Conservation (phyloP, 257 asterid genomes). For the Salvia rosmarinus region DNA sequence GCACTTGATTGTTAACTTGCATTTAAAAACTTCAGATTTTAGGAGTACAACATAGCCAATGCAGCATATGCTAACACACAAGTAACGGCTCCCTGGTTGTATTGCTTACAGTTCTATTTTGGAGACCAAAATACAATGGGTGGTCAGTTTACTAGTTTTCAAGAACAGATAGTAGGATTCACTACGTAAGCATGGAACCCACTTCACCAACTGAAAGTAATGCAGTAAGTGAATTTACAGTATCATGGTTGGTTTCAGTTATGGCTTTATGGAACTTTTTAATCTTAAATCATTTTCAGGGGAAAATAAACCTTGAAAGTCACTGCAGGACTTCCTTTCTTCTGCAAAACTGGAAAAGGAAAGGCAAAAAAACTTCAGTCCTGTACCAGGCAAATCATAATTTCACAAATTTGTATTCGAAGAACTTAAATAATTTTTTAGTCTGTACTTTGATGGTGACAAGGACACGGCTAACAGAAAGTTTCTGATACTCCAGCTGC, state of each 20-base stretch:
- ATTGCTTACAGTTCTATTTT: background rate
- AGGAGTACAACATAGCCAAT: background rate
- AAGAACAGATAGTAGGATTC: background rate
- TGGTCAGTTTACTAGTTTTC: background rate
- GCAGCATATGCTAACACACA: background rate
- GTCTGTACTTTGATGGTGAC: slow-evolving; percentile 7
- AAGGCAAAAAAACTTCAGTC: slow-evolving; percentile 25
- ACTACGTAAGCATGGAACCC: background rate
- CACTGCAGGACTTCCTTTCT: slow-evolving; percentile 26
- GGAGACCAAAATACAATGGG: background rate
- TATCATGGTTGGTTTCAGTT: background rate
- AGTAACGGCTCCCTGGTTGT: background rate
- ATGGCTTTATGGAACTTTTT: background rate
- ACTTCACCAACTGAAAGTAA: slow-evolving; percentile 11
- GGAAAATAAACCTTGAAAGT: slow-evolving; percentile 18
- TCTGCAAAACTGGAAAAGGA: slow-evolving; percentile 22
- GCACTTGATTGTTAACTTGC: background rate
- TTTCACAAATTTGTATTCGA: slow-evolving; percentile 7
- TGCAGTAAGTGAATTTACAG: background rate
- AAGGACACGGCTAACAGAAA: background rate
- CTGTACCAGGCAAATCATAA: background rate
- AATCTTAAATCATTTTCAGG: background rate
- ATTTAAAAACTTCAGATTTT: background rate
- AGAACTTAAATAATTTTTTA: background rate
- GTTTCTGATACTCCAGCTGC: background rate